phyloP scores from a whole-genome alignment of 2,329 filamentous ascomycete species.

The Periconia digitata region DNA sequence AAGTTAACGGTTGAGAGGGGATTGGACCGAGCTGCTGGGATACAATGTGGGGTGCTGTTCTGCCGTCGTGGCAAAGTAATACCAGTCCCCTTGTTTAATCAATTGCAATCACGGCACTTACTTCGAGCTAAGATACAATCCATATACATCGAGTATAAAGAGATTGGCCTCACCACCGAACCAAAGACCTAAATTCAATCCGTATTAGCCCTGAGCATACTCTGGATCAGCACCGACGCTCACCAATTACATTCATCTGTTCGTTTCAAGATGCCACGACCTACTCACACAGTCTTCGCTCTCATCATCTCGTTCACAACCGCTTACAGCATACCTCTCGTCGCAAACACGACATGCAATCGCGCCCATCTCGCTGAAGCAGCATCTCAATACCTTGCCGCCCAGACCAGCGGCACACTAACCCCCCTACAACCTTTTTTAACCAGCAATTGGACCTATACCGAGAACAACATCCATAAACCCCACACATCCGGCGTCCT shows the following conservation, averaged over 20 bases:
- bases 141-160: background rate
- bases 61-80: slow-evolving; percentile 7
- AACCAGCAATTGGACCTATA: slow-evolving; percentile 15
- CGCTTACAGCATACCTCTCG: slow-evolving; percentile 2
- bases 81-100: slow-evolving; percentile 10
- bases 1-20: background rate
- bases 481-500: slow-evolving; percentile 7
- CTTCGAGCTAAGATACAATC: background rate
- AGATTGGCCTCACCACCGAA: too few species aligned
- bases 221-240: too few species aligned
- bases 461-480: slow-evolving; percentile 21
- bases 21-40: background rate
- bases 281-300: background rate
- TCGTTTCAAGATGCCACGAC: too few species aligned
- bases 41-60: slow-evolving; percentile 15
- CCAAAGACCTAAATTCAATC: too few species aligned
- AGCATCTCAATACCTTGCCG: slow-evolving; percentile 18
- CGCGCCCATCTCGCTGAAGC: slow-evolving; percentile 9
- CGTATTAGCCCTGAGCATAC: too few species aligned
- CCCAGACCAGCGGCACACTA: slow-evolving; percentile 17
- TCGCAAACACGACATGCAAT: slow-evolving; percentile 8
- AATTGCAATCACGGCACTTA: slow-evolving; percentile 15
- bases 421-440: slow-evolving; percentile 8
- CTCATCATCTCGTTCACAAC: background rate
- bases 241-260: too few species aligned